Evolutionary conservation across 1,284 basidiomycete genomes (phyloP), one percentile per base, ranked within the genome.

Genomic region (Ustilago esculenta): DNA sequence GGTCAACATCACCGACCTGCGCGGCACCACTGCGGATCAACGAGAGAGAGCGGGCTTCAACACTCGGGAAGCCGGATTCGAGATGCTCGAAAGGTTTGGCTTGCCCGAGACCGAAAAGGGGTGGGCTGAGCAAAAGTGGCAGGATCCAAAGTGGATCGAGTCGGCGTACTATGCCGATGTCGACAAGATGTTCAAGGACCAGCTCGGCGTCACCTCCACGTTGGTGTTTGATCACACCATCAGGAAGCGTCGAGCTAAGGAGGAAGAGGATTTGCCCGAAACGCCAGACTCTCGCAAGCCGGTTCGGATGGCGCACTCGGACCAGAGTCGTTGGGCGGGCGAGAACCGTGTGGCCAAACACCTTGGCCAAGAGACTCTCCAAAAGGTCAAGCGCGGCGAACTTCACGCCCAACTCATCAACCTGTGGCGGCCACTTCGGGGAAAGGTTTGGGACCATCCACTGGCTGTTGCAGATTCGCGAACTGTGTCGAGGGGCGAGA

Each of bases 321-420:
- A 76, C 35, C 75, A 76, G 56, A 71, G 64, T 35, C 33, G 66
- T 17, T 56, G 60, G 63, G 69, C 75, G 15, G 75, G 75, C 17
- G 70, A 73, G 41, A 70, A 73, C 40, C 61, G 75, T 7, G 51
- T 77, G 24, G 23, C 30, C 10, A 75, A 70, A 46, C 75, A 77
- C 24, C 59, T 77, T 2, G 75, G 75, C 27, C 18, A 75, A 21
- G 70, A 77, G 18, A 51, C 50, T 30, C 59, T 73, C 12, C 66
- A 69, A 11, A 41, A 43, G 17, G 75, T 77, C 44, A 60, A 69
- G 33, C 30, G 36, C 4, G 75, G 70, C 17, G 53, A 75, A 27
- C 40, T 75, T 23, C 86, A 87, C 20, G 87, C 86, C 82, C 88
- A 90, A 76, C 87, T 90, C 49, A 86, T 90, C 82, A 90, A 90